Base-by-base conservation (phyloP, 805 yeast species). In the Candida nitratophila region DNA sequence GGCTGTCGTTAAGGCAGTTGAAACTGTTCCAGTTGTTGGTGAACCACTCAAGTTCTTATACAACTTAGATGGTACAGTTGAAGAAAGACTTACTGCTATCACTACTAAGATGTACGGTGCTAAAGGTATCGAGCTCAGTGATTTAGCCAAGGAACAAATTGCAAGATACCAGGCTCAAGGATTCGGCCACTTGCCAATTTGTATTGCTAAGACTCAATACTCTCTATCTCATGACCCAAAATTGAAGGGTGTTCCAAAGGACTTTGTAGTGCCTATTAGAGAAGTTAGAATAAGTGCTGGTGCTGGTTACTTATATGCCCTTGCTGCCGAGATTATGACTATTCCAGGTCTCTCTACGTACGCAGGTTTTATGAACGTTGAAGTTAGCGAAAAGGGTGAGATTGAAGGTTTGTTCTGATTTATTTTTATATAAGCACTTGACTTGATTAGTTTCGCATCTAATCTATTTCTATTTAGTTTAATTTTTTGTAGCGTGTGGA, bases 311-410 rank as follows among this genome's bases (percentile, higher is more conserved):
- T 71, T 85, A 63, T 85, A 84, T 58, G 93, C 91, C 5, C 71
- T 85, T 55, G 93, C 95, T 5, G 93, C 88, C 44, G 90, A 84
- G 63, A 85, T 85, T 57, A 86, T 81, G 71, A 85, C 95, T 38
- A 85, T 85, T 56, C 95, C 95, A 26, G 93, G 95, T 47, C 73
- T 85, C 61, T 86, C 93, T 46, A 85, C 95, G 4, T 86, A 83
- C 59, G 80, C 86, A 61, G 93, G 95, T 35, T 85, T 81, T 67
- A 85, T 85, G 91, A 83, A 85, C 54, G 88, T 85, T 41, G 93
- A 85, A 65, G 88, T 85, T 43, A 76, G 79, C 57, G 87, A 81
- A 36, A 77, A 83, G 50, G 91, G 90, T 45, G 86, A 85, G 57
- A 85, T 85, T 52, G 90, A 84, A 55, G 93, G 93, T 40, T 74